Evolutionary conservation across 2,329 filamentous ascomycete species (phyloP), one percentile per base, ranked within the genome.

Genomic region (Didymella lethalis): DNA sequence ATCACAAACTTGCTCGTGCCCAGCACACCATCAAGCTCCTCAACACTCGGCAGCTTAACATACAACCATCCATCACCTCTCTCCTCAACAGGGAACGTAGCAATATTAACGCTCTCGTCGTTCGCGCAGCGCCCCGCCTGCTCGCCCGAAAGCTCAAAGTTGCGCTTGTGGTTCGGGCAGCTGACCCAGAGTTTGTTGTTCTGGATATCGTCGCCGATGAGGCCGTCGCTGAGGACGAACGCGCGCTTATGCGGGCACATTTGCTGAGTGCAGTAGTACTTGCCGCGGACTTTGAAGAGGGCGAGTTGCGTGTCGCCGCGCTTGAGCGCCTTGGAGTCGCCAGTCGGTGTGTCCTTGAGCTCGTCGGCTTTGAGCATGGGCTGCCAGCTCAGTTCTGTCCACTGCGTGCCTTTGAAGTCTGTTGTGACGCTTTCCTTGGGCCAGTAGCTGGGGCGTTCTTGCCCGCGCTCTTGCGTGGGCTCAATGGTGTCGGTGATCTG

Each of bases 181-280:
- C 89, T 92, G 18, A 97, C 86, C 88, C 90, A 96, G n/a, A 93
- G 88, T 59, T 88, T 88, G 62, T 86, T 81, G 52, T 75, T 83
- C 44, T 82, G 76, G 59, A 75, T 62, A 61, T 87, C 84, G 64
- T 92, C 89, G 40, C 93, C 93, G 46, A 97, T 85, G 8, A 97
- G 80, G 1, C 92, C 92, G 73, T 97, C 93, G 0, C 90, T 90
- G 26, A 97, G 86, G n/a, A 93, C 89, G 71, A 97, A 97, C 0
- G 92, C 89, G 11, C 92, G 89, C 79, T 94, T 95, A 80, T 96
- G 92, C 10, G 93, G 93, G 75, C 93, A 97, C 93, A 97, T 97
- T 74, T 97, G 92, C 79, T 97, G 93, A 14, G 90, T 90, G 58
- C 91, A 90, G 76, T 94, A 94, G 82, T 89, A 96, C 53, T 85